Conservation (phyloP, 2,329 filamentous ascomycete genomes). For the Fusarium subglutinans region DNA sequence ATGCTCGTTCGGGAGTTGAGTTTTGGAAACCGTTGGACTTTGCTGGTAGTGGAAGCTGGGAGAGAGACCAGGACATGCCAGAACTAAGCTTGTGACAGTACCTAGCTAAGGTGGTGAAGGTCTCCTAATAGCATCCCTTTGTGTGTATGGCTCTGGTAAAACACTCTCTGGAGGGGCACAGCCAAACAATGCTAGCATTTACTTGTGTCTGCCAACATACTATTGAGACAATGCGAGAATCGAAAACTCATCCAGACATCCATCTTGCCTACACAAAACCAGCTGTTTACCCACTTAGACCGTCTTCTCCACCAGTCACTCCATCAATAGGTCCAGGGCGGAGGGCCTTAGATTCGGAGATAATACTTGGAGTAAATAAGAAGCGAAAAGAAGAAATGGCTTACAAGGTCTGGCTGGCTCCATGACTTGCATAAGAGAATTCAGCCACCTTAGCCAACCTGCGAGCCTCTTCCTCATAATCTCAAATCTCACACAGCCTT, state of each 20-base stretch:
- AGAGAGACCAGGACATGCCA: neutral
- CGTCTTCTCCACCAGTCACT: slow-evolving; percentile 15
- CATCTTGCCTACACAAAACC: slow-evolving; percentile 19
- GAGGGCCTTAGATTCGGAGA: neutral
- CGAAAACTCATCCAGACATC: slow-evolving; percentile 9
- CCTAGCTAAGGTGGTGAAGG: neutral
- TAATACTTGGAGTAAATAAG: neutral
- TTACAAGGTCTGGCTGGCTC: neutral
- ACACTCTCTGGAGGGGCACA: neutral
- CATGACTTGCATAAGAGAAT: slow-evolving; percentile 35
- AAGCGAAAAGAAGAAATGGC: neutral
- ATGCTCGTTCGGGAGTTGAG: slow-evolving; percentile 21
- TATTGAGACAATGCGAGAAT: neutral
- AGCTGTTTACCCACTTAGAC: slow-evolving; percentile 14
- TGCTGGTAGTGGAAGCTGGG: neutral
- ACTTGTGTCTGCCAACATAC: neutral
- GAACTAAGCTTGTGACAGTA: neutral
- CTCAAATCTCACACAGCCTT: slow-evolving; percentile 15
- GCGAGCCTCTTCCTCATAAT: slow-evolving; percentile 15
- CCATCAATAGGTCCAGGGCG: neutral
- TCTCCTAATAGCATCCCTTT: neutral
- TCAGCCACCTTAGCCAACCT: slow-evolving; percentile 16
- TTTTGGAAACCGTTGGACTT: slow-evolving; percentile 30
- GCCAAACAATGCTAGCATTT: neutral
- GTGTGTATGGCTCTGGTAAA: neutral